phyloP scores from a whole-genome alignment of 148 eudicot species.

The Pharnaceum exiguum region DNA sequence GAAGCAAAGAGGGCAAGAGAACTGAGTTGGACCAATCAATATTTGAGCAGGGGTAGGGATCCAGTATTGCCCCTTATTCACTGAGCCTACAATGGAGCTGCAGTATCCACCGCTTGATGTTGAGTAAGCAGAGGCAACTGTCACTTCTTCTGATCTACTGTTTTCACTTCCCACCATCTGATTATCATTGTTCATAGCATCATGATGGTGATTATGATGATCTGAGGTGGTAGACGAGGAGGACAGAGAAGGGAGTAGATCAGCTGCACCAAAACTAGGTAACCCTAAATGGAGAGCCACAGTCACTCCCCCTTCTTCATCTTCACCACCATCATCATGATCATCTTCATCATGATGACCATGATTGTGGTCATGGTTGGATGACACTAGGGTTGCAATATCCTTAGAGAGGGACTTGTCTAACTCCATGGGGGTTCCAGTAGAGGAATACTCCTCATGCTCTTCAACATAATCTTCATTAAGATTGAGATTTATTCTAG shows the following conservation, averaged over 20 bases:
- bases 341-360: not conserved
- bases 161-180: slow-evolving; percentile 4
- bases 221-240: slow-evolving; percentile 25
- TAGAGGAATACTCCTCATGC: slow-evolving; percentile 17
- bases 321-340: not conserved
- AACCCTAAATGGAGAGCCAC: slow-evolving; percentile 57
- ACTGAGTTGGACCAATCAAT: slow-evolving; percentile 84
- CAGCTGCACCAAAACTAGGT: slow-evolving; percentile 27
- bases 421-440: slow-evolving; percentile 29
- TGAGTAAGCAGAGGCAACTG: slow-evolving; percentile 24
- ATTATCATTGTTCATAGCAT: slow-evolving; percentile 17
- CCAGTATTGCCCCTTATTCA: slow-evolving; percentile 86
- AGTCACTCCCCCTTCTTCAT: slow-evolving; percentile 28
- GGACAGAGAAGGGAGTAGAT: slow-evolving; percentile 25
- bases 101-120: slow-evolving; percentile 19
- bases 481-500: slow-evolving; percentile 19
- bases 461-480: slow-evolving; percentile 24
- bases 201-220: slow-evolving; percentile 13
- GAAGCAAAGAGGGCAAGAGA: slow-evolving; percentile 94
- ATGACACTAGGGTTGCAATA: not conserved
- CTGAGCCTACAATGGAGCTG: slow-evolving; percentile 10
- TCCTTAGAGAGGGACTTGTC: slow-evolving; percentile 15
- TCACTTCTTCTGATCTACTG: slow-evolving; percentile 35
- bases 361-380: not conserved
- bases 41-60: slow-evolving; percentile 94